Evolutionary conservation across 176 grass and related monocot species (phyloP).

Genomic region (Carex kokanica): DNA sequence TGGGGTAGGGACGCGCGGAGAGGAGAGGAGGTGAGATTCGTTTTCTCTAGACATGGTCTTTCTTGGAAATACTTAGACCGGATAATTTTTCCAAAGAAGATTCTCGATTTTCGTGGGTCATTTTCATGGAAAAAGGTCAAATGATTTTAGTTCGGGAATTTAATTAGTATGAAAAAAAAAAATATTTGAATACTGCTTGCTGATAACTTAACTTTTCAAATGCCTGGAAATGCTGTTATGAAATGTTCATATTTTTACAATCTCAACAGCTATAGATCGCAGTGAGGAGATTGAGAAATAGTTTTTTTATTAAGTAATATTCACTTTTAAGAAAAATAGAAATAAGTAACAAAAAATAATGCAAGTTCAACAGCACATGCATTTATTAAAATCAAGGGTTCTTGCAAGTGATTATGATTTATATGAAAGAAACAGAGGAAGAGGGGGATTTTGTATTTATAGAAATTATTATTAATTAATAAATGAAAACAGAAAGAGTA

Average conservation of each 20-base stretch:
- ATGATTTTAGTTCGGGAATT: neutral
- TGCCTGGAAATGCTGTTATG: neutral
- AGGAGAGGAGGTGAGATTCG: conserved; percentile 8
- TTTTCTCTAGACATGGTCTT: neutral
- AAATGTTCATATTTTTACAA: neutral
- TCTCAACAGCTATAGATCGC: neutral
- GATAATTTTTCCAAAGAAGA: neutral
- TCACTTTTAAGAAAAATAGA: neutral
- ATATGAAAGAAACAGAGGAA: neutral
- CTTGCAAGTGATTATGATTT: neutral
- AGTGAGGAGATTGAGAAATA: no score
- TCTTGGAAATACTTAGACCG: neutral
- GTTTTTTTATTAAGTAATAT: neutral
- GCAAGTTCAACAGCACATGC: neutral
- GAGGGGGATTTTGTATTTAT: no score
- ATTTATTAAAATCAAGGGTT: neutral
- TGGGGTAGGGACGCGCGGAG: no score
- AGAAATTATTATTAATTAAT: no score
- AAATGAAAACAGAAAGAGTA: no score
- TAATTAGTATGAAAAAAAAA: neutral
- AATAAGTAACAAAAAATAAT: neutral
- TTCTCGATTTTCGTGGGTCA: conserved; percentile 2
- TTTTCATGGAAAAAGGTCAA: neutral
- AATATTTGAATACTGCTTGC: neutral
- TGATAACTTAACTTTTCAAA: neutral